Evolutionary conservation across 1,284 basidiomycete genomes (phyloP).

Genomic region (Heterobasidion parviporum): DNA sequence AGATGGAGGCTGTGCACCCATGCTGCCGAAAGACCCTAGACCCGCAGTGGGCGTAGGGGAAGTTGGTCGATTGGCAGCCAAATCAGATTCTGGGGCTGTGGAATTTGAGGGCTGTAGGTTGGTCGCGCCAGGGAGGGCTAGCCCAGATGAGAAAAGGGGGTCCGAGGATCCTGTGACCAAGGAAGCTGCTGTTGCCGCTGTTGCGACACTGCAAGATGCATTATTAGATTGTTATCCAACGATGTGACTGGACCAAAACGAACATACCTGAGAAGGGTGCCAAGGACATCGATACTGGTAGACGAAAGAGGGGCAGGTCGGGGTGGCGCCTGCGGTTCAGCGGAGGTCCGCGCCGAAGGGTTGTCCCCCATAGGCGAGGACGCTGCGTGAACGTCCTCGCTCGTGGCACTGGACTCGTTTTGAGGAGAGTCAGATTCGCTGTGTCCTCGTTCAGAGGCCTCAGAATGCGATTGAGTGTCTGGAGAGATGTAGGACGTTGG

Average conservation of each 20-base stretch:
- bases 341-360: slow-evolving; percentile 9
- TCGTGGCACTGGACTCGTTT: slow-evolving; percentile 3
- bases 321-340: slow-evolving; percentile 14
- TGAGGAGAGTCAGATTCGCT: neutral
- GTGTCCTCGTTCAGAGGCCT: neutral
- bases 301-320: slow-evolving; percentile 33
- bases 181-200: slow-evolving; percentile 74
- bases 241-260: slow-evolving; percentile 2
- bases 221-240: neutral
- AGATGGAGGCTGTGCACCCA: slow-evolving; percentile 8
- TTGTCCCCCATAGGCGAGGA: slow-evolving; percentile 2
- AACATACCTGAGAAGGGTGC: slow-evolving; percentile 65
- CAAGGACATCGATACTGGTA: slow-evolving; percentile 71
- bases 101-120: slow-evolving; percentile 10
- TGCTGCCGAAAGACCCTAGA: slow-evolving; percentile 18
- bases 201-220: slow-evolving; percentile 49
- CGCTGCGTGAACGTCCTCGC: slow-evolving; percentile 1
- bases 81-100: slow-evolving; percentile 8
- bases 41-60: slow-evolving; percentile 43
- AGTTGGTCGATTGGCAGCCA: slow-evolving; percentile 26
- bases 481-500: slow-evolving; percentile 11
- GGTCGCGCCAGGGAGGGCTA: slow-evolving; percentile 19
- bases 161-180: slow-evolving; percentile 55
- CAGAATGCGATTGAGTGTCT: slow-evolving; percentile 4
- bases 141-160: slow-evolving; percentile 47